Conservation (phyloP, 345 rosid species). For the Excoecaria cochinchinensis region DNA sequence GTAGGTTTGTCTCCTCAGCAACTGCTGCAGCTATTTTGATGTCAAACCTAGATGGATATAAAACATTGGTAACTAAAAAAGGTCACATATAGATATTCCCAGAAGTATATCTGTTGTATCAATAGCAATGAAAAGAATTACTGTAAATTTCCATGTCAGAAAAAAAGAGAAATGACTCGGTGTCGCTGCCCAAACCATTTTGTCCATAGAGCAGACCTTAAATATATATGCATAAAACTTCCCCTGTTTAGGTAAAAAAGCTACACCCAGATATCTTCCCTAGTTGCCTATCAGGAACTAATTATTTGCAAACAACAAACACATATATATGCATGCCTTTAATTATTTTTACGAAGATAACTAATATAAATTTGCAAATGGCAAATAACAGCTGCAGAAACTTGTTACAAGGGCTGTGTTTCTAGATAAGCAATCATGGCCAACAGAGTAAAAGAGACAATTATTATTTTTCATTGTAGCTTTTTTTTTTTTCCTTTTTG, state of each 20-base stretch:
- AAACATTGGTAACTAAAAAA: background rate
- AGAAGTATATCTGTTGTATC: too few relatives aligned
- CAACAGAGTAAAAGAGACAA: background rate
- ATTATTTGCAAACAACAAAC: background rate
- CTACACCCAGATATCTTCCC: background rate
- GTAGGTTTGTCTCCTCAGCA: slow-evolving; percentile 86
- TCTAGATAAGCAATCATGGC: background rate
- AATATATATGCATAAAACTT: background rate
- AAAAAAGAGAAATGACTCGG: background rate
- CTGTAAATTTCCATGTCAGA: background rate
- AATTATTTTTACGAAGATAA: background rate
- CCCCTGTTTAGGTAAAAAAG: background rate
- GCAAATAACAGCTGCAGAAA: background rate
- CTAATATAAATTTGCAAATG: background rate
- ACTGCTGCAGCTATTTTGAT: slow-evolving; percentile 87
- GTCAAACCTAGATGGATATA: slow-evolving; percentile 64
- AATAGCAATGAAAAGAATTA: background rate
- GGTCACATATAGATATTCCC: background rate
- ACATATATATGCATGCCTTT: background rate
- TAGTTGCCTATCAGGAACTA: background rate
- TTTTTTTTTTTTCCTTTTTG: background rate
- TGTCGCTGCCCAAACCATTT: background rate
- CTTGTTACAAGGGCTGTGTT: background rate
- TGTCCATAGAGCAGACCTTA: background rate
- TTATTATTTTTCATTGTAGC: background rate